Percentiles rank a stretch among this genome's conserved stretches.
Conservation (phyloP, 176 grass and related monocot genomes). For the Carex littledalei region DNA sequence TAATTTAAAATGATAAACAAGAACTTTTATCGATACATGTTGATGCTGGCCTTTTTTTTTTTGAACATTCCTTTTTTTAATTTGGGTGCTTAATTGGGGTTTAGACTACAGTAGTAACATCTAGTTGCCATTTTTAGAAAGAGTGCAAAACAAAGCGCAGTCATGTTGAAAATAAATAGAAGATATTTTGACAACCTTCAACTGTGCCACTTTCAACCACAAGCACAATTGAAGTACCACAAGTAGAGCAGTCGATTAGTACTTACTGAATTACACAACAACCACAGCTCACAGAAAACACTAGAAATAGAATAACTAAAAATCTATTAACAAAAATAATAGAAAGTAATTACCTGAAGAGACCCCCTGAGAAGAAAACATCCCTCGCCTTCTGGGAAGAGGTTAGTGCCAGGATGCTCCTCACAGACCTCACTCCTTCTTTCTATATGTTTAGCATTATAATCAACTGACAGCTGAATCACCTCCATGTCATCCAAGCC, state of each 20-base stretch:
- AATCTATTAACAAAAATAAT: background rate
- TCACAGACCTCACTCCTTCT: slow-evolving; percentile 19
- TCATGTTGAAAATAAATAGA: background rate
- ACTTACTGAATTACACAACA: too few relatives aligned
- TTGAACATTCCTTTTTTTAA: background rate
- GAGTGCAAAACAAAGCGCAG: background rate
- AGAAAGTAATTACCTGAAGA: slow-evolving; percentile 23
- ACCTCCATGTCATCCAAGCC: background rate
- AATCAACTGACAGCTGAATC: slow-evolving; percentile 26
- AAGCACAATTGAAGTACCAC: background rate
- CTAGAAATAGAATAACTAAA: background rate
- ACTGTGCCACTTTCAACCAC: too few relatives aligned
- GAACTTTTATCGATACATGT: background rate
- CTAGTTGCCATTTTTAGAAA: background rate
- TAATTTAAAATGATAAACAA: background rate
- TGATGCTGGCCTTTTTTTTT: background rate
- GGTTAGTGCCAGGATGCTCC: slow-evolving; percentile 19
- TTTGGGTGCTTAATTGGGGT: background rate
- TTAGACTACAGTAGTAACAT: background rate
- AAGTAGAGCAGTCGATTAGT: too few relatives aligned
- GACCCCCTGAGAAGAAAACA: slow-evolving; percentile 34
- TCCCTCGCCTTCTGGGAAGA: slow-evolving; percentile 16
- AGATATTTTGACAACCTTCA: background rate
- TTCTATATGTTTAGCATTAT: slow-evolving; percentile 22
- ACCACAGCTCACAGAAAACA: background rate